Conservation (phyloP, 768 basidiomycete species). For the Lentinula raphanica region DNA sequence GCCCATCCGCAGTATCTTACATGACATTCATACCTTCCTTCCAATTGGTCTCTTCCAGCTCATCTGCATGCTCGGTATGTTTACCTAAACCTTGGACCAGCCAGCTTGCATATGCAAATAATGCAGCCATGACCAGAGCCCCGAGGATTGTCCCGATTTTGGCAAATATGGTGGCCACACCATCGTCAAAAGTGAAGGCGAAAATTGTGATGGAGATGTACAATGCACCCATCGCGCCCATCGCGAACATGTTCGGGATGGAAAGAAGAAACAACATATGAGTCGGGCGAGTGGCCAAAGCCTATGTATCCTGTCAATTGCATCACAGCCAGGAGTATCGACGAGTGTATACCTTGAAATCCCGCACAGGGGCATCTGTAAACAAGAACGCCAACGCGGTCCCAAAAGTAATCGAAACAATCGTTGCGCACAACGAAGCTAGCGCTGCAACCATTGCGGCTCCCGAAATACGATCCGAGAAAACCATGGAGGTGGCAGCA, state of each 20-base stretch:
- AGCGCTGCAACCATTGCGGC: constrained; percentile 8
- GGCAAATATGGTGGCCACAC: constrained; percentile 5
- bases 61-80: background rate
- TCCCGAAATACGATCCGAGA: constrained; percentile 9
- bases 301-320: background rate
- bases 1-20: too few species aligned
- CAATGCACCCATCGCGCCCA: constrained; percentile 11
- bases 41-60: background rate
- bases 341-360: constrained; percentile 1
- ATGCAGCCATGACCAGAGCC: constrained; percentile 6
- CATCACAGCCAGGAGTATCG: too few species aligned
- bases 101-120: constrained; percentile 9
- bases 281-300: constrained; percentile 7
- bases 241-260: constrained; percentile 11
- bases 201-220: constrained; percentile 10
- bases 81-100: constrained; percentile 8
- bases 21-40: background rate
- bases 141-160: constrained; percentile 10
- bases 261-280: constrained; percentile 9
- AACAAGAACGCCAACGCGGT: constrained; percentile 11
- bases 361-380: constrained; percentile 7
- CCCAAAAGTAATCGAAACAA: constrained; percentile 11
- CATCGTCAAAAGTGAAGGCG: constrained; percentile 7
- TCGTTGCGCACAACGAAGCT: constrained; percentile 8
- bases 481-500: constrained; percentile 10